Percentiles rank a stretch among this genome's conserved stretches.
Evolutionary conservation across 1,139 yeast species (phyloP).

Genomic region (Hyphopichia pseudoburtonii): DNA sequence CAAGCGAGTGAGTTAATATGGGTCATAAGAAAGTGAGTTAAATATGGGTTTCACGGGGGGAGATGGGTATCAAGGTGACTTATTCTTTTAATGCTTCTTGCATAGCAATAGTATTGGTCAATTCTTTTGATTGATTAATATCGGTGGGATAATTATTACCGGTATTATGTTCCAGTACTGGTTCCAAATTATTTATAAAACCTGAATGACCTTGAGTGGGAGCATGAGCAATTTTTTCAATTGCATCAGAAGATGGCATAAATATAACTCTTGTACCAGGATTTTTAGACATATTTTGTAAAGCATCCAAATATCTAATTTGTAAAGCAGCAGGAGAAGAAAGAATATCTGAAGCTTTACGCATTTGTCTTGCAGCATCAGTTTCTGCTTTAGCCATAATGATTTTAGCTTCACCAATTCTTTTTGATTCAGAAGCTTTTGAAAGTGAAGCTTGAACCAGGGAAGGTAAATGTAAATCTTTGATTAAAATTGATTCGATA

Average conservation of each 20-base stretch:
- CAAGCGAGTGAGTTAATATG: no score
- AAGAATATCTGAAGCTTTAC: constrained; percentile 76
- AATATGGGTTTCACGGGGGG: no score
- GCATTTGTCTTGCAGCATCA: constrained; percentile 73
- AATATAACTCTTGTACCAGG: constrained; percentile 68
- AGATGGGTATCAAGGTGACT: neutral
- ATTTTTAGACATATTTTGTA: constrained; percentile 68
- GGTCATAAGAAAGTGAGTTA: no score
- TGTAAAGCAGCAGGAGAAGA: constrained; percentile 80
- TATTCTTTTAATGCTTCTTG: constrained; percentile 26
- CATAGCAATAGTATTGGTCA: constrained; percentile 26
- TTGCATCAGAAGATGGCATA: constrained; percentile 60
- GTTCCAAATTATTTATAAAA: neutral
- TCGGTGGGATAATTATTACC: constrained; percentile 8
- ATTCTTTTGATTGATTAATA: constrained; percentile 3
- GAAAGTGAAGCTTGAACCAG: constrained; percentile 64
- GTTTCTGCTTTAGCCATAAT: constrained; percentile 78
- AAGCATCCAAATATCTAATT: constrained; percentile 77
- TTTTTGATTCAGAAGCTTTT: constrained; percentile 74
- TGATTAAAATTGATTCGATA: constrained; percentile 67
- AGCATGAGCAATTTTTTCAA: constrained; percentile 32
- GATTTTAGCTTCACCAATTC: constrained; percentile 77
- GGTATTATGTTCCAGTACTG: constrained; percentile 8
- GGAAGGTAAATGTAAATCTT: constrained; percentile 60
- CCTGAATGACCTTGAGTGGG: neutral